Conservation (phyloP, 176 grass and related monocot species). For the Oryza glumipatula region DNA sequence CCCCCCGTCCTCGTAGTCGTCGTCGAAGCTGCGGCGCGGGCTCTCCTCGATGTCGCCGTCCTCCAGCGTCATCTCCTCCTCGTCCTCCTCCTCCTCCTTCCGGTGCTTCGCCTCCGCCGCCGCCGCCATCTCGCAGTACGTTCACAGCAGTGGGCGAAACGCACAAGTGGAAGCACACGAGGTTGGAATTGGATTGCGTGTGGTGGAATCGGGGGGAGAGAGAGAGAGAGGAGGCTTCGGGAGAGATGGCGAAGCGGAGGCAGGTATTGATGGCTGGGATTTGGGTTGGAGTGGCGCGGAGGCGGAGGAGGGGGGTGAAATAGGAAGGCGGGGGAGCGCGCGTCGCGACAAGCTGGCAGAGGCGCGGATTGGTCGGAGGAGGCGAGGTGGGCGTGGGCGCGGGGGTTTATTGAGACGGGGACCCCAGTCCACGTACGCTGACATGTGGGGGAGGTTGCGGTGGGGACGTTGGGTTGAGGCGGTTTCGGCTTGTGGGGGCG, state of each 20-base stretch:
- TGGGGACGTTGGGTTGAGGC: too few relatives aligned
- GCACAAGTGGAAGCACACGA: not conserved
- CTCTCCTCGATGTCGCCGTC: conserved; percentile 57
- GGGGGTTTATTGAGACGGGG: not conserved
- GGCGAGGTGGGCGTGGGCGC: not conserved
- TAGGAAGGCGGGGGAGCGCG: not conserved
- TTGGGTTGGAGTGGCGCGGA: not conserved
- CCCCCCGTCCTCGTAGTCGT: conserved; percentile 30
- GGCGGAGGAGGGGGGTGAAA: not conserved
- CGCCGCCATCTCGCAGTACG: conserved; percentile 12
- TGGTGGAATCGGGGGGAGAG: not conserved
- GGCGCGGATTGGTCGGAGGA: not conserved
- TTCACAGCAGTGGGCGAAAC: not conserved
- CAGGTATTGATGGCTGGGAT: conserved; percentile 11
- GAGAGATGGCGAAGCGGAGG: not conserved
- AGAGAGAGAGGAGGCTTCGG: conserved; percentile 24
- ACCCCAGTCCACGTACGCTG: not conserved
- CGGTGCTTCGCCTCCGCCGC: not conserved
- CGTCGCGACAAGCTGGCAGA: conserved; percentile 43
- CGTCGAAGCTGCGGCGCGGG: conserved; percentile 53
- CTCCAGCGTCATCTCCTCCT: conserved; percentile 63
- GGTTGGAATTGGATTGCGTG: conserved; percentile 34
- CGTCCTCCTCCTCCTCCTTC: conserved; percentile 38
- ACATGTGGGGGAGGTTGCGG: not conserved
- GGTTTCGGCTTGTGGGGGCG: too few relatives aligned